These are phyloP conservation scores for Daedaleopsis sinensis DNA, from an alignment of 768 basidiomycete species.

Conservation along the genomic window DNA sequence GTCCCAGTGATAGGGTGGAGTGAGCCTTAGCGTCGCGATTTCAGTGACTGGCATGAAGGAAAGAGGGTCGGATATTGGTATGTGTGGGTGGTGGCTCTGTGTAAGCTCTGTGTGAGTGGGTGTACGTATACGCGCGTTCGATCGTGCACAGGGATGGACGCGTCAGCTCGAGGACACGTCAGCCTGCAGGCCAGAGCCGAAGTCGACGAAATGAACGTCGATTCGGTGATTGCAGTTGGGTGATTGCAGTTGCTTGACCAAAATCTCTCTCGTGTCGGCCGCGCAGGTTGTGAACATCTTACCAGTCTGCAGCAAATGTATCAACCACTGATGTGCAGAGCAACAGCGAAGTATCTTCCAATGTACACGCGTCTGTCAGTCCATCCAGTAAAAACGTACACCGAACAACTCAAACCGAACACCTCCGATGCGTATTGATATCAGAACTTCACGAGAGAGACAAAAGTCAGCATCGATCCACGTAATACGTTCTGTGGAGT, in stretches of 20 bases:
- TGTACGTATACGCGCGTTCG: neutral
- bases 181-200: neutral
- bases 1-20: constrained; percentile 33
- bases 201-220: neutral
- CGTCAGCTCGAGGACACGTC: neutral
- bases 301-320: too few relatives aligned
- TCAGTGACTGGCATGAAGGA: constrained; percentile 47
- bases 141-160: too few relatives aligned
- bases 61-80: neutral
- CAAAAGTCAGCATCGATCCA: too few relatives aligned
- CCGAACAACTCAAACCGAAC: neutral
- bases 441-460: neutral
- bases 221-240: neutral
- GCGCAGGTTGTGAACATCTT: too few relatives aligned
- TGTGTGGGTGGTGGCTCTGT: neutral
- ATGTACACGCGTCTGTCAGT: neutral
- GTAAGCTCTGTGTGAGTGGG: neutral
- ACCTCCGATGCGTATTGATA: too few relatives aligned
- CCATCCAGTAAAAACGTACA: neutral
- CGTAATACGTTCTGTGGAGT: too few relatives aligned
- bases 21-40: constrained; percentile 41
- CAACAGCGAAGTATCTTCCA: neutral
- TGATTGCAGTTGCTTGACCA: too few relatives aligned
- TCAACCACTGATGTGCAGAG: too few relatives aligned
- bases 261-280: too few relatives aligned